These are phyloP conservation scores for Purpureocillium takamizusanense DNA, from an alignment of 2,329 filamentous ascomycete genomes.

Conservation along the genomic window DNA sequence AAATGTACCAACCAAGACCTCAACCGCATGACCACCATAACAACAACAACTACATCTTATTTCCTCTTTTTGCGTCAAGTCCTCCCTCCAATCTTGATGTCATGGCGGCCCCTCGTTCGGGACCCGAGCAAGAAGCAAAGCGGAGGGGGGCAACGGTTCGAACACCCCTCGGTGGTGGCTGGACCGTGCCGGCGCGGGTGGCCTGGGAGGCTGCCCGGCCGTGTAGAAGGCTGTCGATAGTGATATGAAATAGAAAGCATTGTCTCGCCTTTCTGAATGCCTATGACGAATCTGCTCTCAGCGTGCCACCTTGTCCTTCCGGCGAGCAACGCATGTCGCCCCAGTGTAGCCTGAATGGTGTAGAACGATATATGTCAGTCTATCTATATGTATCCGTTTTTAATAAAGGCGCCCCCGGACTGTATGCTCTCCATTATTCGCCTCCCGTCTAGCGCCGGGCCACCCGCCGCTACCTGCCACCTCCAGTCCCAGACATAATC, in stretches of 20 bases:
- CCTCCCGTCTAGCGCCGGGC: no score
- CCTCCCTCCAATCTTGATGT: background rate
- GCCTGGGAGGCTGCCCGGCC: background rate
- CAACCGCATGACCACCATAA: constrained; percentile 13
- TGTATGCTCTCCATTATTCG: no score
- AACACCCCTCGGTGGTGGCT: no score
- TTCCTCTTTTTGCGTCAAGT: constrained; percentile 6
- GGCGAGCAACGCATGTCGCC: no score
- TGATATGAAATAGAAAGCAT: constrained; percentile 13
- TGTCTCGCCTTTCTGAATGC: background rate
- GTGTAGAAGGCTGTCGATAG: constrained; percentile 7
- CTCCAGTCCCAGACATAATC: no score
- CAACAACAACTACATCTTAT: constrained; percentile 13
- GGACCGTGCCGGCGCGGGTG: constrained; percentile 1
- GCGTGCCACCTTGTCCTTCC: background rate
- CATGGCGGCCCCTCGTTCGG: background rate
- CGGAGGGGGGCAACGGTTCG: background rate
- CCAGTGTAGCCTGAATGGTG: no score
- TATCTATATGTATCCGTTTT: no score
- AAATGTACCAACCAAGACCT: constrained; percentile 37
- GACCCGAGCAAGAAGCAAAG: background rate
- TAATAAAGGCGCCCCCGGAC: no score
- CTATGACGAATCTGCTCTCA: background rate
- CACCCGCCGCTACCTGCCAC: no score
- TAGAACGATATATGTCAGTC: no score